Evolutionary conservation across 176 grass and related monocot genomes (phyloP), one percentile per base, ranked within the genome.

Genomic region (Avena eriantha): DNA sequence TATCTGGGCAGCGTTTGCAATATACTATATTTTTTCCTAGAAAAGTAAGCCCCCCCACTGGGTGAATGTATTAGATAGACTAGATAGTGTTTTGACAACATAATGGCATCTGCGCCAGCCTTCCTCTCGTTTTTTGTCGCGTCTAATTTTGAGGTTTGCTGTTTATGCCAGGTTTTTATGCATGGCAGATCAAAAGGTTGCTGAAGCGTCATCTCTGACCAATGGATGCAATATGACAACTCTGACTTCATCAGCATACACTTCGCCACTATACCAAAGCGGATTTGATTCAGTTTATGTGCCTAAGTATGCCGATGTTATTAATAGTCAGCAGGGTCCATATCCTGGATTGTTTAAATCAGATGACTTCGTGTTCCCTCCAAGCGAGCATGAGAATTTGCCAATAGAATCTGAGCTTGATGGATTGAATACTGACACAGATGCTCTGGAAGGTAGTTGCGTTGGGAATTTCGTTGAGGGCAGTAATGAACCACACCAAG

Each of bases 381-480:
- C 95, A 26, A 90, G 66, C 24, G 93, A 95, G 63, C 95, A 95
- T 85, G 95, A 98, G 53, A 95, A 93, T 89, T 85, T 95, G 63
- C 93, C 93, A 50, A 90, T 98, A 82, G 89, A 89, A 69, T 59
- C 86, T 10, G 89, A 91, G 29, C 26, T 76, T 54, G 50, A 34
- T 65, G 86, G 80, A 81, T 83, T 82, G 7, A 77, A 76, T 49
- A 63, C 43, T 85, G 77, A 79, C 23, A 21, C 17, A 39, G 13
- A 78, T 79, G 83, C 70, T 65, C 70, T 43, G 10, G 86, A 87
- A 81, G 63, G 23, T 58, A 74, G 55, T 58, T 57, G 53, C 86
- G 55, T 54, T 80, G 86, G 24, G 49, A 76, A 80, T 76, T 76
- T 84, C 39, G 39, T 85, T 72, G 86, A 84, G 46, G 65, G 82